phyloP scores from a whole-genome alignment of 2,329 filamentous ascomycete species.

The Colletotrichum karsti region DNA sequence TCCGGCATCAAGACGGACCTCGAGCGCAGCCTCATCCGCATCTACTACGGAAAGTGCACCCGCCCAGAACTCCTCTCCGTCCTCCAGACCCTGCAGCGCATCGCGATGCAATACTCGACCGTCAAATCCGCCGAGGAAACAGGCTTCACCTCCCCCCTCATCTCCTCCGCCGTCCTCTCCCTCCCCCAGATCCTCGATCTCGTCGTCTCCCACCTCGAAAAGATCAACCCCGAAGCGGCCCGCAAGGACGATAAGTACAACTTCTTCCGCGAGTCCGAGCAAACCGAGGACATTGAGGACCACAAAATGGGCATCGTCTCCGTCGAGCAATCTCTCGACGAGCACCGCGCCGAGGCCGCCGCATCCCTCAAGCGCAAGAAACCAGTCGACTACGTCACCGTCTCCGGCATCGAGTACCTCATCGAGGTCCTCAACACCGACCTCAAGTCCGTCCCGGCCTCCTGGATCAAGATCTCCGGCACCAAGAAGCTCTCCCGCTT shows the following conservation, averaged over 20 bases:
- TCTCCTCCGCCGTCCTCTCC: constrained; percentile 76
- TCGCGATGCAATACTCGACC: constrained; percentile 78
- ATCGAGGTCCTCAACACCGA: constrained; percentile 88
- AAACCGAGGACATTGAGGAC: constrained; percentile 88
- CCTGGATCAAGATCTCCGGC: constrained; percentile 93
- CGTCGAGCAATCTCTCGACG: constrained; percentile 87
- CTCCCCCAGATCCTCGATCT: constrained; percentile 80
- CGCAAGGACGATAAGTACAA: constrained; percentile 90
- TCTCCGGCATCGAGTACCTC: constrained; percentile 91
- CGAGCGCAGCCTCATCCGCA: constrained; percentile 91
- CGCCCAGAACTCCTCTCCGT: constrained; percentile 87
- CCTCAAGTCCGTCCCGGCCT: constrained; percentile 88
- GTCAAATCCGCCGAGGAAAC: constrained; percentile 72
- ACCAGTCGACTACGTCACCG: constrained; percentile 80
- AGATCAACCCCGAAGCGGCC: constrained; percentile 86
- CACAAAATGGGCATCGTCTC: constrained; percentile 92
- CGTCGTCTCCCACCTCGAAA: constrained; percentile 80
- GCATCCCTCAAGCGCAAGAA: constrained; percentile 75
- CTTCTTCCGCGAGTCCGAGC: constrained; percentile 89
- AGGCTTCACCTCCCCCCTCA: constrained; percentile 75
- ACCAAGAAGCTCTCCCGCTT: constrained; percentile 94
- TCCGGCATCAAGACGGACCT: constrained; percentile 80
- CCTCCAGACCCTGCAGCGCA: constrained; percentile 84
- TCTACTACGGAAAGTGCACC: constrained; percentile 97
- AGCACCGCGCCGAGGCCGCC: constrained; percentile 77